Percentiles rank a stretch among this genome's conserved stretches.
Evolutionary conservation across 179 eudicot species (phyloP).

Genomic region (Amaranthus tricolor): DNA sequence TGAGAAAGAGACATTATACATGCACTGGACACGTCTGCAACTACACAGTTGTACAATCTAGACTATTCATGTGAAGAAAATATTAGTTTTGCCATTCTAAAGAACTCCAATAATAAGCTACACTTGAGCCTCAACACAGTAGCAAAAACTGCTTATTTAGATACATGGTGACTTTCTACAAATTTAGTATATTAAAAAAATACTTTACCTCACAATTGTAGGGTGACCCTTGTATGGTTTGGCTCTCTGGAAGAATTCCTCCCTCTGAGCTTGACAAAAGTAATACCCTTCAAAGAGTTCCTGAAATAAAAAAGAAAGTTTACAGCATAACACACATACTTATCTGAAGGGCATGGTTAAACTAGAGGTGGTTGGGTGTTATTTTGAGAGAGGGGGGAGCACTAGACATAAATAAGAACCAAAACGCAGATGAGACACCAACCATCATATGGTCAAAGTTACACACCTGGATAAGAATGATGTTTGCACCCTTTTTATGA

Average conservation of each 20-base stretch:
- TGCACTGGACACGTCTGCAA: background rate
- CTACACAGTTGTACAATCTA: background rate
- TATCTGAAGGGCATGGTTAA: background rate
- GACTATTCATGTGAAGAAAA: background rate
- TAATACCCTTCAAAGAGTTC: constrained; percentile 97
- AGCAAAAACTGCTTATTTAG: background rate
- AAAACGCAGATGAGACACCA: background rate
- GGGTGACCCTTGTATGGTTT: constrained; percentile 89
- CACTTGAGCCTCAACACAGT: background rate
- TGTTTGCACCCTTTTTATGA: constrained; percentile 87
- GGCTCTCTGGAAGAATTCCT: constrained; percentile 81
- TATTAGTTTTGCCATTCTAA: background rate
- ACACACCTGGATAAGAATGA: constrained; percentile 85
- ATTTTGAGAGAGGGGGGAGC: background rate
- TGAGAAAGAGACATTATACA: background rate
- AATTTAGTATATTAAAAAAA: background rate
- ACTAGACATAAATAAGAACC: background rate
- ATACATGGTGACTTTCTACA: background rate
- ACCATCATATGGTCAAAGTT: background rate
- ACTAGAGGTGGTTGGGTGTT: background rate
- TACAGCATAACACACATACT: background rate
- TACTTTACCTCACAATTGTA: constrained; percentile 60
- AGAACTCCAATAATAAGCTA: background rate
- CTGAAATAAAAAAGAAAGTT: constrained; percentile 33
- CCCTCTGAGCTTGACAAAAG: constrained; percentile 98